Evolutionary conservation across 805 yeast genomes (phyloP), one percentile per base, ranked within the genome.

Genomic region (Candida germanica): DNA sequence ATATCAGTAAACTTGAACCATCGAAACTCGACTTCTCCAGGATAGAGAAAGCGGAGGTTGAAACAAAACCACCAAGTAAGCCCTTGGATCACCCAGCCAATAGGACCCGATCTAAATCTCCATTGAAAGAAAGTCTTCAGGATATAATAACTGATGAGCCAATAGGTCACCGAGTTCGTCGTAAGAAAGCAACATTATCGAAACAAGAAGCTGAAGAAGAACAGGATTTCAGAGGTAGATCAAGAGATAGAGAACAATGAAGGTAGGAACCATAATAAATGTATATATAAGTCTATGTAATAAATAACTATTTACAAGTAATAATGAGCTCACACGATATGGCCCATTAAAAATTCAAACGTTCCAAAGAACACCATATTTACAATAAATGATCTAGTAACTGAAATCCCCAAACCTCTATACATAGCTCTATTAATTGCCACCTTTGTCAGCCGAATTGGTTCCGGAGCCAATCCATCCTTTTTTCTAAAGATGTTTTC

Each of bases 371-470:
- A 84, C 6, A 80, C 79, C 73, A 83, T 74, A 42, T 87, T 87
- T 10, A 80, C 83, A 36, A 83, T 49, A 34, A 87, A 75, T 0
- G 93, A 80, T 42, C 95, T 69, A 7, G 80, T 64, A 18, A 83
- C 63, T 9, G 89, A 81, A 18, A 87, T 85, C 2, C 87, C 86
- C 29, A 87, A 62, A 0, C 95, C 95, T 34, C 87, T 67, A 58
- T 85, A 87, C 73, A 83, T 69, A 19, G 74, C 63, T 33, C 74
- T 62, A 9, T 46, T 43, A 31, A 69, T 59, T 12, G 46, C 49
- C 38, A 57, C 50, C 42, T 67, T 62, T 25, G 63, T 40, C 3
- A 35, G 15, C 31, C 47, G 51, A 6, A 43, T 43, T 7, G 71
- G 71, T 26, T 64, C 46, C 48, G 73, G 69, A 25, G 64, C 56